These are phyloP conservation scores for Boletellus sp. DNA, from an alignment of 768 basidiomycete genomes.

Conservation along the genomic window DNA sequence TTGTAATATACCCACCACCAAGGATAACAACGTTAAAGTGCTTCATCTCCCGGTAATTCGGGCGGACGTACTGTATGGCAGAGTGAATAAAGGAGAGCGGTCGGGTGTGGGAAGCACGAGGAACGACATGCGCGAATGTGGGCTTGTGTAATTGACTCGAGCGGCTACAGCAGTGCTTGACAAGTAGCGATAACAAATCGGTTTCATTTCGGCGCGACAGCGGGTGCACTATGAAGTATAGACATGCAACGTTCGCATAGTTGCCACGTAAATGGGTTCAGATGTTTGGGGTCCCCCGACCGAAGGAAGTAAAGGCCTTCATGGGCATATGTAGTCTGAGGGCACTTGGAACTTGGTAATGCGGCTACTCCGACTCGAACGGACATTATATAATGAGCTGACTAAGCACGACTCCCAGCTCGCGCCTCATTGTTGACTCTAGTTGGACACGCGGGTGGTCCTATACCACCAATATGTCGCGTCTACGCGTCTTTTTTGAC, in stretches of 20 bases:
- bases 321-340: too few species aligned
- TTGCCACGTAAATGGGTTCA: too few species aligned
- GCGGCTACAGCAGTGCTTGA: not conserved
- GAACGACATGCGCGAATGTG: conserved; percentile 11
- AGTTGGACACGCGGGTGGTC: not conserved
- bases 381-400: conserved; percentile 12
- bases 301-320: too few species aligned
- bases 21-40: conserved; percentile 77
- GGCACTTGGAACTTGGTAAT: too few species aligned
- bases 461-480: conserved; percentile 36
- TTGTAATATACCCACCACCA: conserved; percentile 54
- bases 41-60: conserved; percentile 44
- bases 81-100: conserved; percentile 4
- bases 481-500: conserved; percentile 68
- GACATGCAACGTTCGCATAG: not conserved
- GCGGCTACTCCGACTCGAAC: not conserved
- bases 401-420: too few species aligned
- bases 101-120: conserved; percentile 24
- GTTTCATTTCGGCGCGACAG: too few species aligned
- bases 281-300: too few species aligned
- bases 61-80: conserved; percentile 4
- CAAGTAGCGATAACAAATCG: not conserved
- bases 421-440: too few species aligned
- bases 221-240: not conserved
- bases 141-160: not conserved